A percentile compares a stretch with the other conserved stretches of the same genome.
These are phyloP conservation scores for Pueraria montana DNA, from an alignment of 306 rosid species.

Conservation along the genomic window DNA sequence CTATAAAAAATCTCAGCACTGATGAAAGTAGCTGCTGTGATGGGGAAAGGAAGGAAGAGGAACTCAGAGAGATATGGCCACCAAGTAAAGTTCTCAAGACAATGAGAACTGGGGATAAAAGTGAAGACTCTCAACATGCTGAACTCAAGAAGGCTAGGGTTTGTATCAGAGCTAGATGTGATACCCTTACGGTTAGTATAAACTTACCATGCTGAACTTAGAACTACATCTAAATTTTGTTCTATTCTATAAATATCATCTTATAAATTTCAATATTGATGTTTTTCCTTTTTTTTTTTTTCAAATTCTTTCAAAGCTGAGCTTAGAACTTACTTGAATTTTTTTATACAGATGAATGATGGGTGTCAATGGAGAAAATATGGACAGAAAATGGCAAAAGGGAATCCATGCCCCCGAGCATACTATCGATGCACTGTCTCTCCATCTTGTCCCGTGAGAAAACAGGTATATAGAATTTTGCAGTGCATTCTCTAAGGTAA, in stretches of 20 bases:
- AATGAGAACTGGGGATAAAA: conserved; percentile 48
- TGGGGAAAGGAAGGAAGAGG: conserved; percentile 53
- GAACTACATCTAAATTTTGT: neutral
- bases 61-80: conserved; percentile 55
- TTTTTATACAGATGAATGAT: conserved; percentile 68
- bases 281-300: neutral
- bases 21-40: conserved; percentile 30
- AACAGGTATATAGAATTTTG: conserved; percentile 63
- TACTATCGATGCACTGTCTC: conserved; percentile 81
- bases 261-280: neutral
- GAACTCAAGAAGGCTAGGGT: conserved; percentile 75
- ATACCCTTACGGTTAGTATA: conserved; percentile 71
- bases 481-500: neutral
- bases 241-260: neutral
- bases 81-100: conserved; percentile 58
- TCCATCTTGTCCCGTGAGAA: conserved; percentile 75
- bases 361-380: conserved; percentile 96
- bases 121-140: conserved; percentile 52
- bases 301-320: neutral
- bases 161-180: conserved; percentile 78
- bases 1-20: conserved; percentile 18
- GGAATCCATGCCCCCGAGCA: conserved; percentile 87
- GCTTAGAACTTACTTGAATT: neutral
- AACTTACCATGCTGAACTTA: neutral
- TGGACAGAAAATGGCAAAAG: conserved; percentile 87